Evolutionary conservation across 441 rosid genomes (phyloP).

Genomic region (Viola pubescens): DNA sequence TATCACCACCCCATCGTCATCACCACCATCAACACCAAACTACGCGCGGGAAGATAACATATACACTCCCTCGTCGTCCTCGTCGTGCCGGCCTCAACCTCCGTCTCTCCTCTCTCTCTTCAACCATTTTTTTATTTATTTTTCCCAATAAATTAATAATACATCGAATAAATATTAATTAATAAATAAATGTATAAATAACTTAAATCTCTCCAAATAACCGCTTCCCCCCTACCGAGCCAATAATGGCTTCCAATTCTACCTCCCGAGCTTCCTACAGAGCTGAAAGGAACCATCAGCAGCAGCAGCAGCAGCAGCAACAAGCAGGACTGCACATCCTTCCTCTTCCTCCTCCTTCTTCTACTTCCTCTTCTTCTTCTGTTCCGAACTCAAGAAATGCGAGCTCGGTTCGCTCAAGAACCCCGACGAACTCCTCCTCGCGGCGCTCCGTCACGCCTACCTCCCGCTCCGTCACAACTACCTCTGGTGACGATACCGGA

Average conservation of each 20-base stretch:
- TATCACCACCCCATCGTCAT: slow-evolving; percentile 1
- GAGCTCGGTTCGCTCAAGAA: slow-evolving; percentile 25
- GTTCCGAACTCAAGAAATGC: too few relatives aligned
- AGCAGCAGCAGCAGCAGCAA: background rate
- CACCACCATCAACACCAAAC: background rate
- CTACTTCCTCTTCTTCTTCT: too few relatives aligned
- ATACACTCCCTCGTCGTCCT: background rate
- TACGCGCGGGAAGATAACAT: slow-evolving; percentile 22
- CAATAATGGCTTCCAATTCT: slow-evolving; percentile 14
- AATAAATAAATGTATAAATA: background rate
- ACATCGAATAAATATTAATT: too few relatives aligned
- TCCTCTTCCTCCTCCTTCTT: slow-evolving; percentile 18
- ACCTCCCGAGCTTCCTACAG: background rate
- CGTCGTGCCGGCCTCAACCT: slow-evolving; percentile 41
- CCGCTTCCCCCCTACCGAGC: background rate
- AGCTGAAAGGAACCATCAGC: slow-evolving; percentile 5
- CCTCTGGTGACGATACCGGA: slow-evolving; percentile 51
- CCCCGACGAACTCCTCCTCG: slow-evolving; percentile 22
- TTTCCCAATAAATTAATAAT: background rate
- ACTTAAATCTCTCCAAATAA: background rate
- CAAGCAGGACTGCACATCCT: background rate
- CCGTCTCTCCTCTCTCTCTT: slow-evolving; percentile 1
- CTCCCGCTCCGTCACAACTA: slow-evolving; percentile 34
- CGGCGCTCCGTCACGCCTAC: slow-evolving; percentile 65
- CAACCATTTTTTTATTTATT: too few relatives aligned